A percentile compares a stretch with the other conserved stretches of the same genome.
Conservation (phyloP, 2,329 filamentous ascomycete genomes). For the Immersiporthe knoxdaviesiana region DNA sequence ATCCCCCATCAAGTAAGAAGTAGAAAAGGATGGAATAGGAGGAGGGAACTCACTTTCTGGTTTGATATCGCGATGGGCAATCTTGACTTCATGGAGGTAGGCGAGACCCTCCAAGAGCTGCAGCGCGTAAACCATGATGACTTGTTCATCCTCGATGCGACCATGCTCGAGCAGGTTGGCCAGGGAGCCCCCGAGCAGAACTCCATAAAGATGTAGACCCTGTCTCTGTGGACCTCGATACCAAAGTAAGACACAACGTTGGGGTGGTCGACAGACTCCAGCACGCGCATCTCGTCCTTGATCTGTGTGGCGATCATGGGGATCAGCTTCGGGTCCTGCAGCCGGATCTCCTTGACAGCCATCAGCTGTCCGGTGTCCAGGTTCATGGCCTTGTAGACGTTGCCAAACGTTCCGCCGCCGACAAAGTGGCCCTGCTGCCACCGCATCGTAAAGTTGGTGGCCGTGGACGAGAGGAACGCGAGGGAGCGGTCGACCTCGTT, state of each 20-base stretch:
- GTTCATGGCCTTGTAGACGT: slow-evolving; percentile 96
- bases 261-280: slow-evolving; percentile 94
- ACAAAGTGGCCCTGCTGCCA: slow-evolving; percentile 99
- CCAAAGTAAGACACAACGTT: slow-evolving; percentile 98
- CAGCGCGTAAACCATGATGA: slow-evolving; percentile 94
- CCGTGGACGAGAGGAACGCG: slow-evolving; percentile 89
- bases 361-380: slow-evolving; percentile 94
- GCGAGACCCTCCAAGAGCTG: slow-evolving; percentile 92
- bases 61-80: slow-evolving; percentile 97
- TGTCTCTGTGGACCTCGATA: slow-evolving; percentile 96
- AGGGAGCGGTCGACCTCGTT: slow-evolving; percentile 96
- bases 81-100: slow-evolving; percentile 88
- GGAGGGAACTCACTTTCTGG: slow-evolving; percentile 91
- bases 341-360: slow-evolving; percentile 97
- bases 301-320: slow-evolving; percentile 94
- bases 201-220: slow-evolving; percentile 99
- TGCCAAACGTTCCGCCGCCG: slow-evolving; percentile 94
- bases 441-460: slow-evolving; percentile 91
- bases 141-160: slow-evolving; percentile 95
- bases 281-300: slow-evolving; percentile 92
- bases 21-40: not conserved
- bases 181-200: slow-evolving; percentile 96
- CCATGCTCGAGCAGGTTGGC: slow-evolving; percentile 91
- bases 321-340: slow-evolving; percentile 95
- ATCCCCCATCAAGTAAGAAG: not conserved